phyloP scores from a whole-genome alignment of 345 rosid species.

The Hibiscus tridactylites region DNA sequence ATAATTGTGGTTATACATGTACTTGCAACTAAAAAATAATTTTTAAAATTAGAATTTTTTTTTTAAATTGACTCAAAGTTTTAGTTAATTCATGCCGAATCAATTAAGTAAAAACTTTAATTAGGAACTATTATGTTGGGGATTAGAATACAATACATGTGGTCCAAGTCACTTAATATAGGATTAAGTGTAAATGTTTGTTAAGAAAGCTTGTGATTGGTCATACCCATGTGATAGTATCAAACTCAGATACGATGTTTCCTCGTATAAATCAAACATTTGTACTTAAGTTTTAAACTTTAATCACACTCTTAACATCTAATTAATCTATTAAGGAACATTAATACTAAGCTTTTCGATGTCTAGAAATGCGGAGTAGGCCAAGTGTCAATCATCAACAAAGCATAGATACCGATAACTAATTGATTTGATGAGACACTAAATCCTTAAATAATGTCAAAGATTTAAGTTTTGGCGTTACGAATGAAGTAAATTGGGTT shows the following conservation, averaged over 20 bases:
- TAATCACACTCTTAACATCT: neutral
- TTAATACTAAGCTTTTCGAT: too few species aligned
- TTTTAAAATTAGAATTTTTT: too few species aligned
- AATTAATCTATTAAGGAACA: neutral
- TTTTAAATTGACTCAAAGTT: too few species aligned
- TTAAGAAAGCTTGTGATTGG: neutral
- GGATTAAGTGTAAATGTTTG: neutral
- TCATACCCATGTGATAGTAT: neutral
- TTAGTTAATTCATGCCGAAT: too few species aligned
- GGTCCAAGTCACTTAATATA: neutral
- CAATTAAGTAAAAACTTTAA: neutral
- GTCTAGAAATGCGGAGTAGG: too few species aligned
- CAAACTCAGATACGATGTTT: neutral
- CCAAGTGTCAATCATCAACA: neutral
- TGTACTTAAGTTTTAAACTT: neutral
- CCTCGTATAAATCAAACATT: neutral
- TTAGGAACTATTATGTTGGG: too few species aligned
- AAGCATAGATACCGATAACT: neutral
- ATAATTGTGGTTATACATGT: too few species aligned
- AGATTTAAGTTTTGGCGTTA: too few species aligned
- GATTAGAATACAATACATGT: neutral
- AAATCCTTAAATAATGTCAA: too few species aligned
- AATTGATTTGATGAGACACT: too few species aligned
- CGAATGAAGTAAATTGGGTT: too few species aligned
- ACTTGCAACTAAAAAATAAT: too few species aligned